A percentile compares a stretch with the other conserved stretches of the same genome.
Evolutionary conservation across 129 eudicot species (phyloP).

Genomic region (Tagetes erecta): DNA sequence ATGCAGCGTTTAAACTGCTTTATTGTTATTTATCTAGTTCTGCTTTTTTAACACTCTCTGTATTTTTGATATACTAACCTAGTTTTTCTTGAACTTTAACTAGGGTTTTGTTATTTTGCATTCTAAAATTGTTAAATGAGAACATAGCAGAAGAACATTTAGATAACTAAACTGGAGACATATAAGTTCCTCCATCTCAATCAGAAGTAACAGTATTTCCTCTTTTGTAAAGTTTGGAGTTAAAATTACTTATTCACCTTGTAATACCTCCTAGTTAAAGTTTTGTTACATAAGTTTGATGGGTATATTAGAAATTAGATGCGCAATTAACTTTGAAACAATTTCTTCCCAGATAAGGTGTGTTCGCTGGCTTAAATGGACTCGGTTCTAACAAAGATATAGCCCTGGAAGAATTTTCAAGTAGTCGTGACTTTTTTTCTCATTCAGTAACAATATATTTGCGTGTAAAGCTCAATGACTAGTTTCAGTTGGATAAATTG

Average conservation of each 20-base stretch:
- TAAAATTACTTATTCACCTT: not conserved
- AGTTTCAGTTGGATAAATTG: constrained; percentile 3
- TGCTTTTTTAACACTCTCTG: not conserved
- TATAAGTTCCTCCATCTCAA: too few species aligned
- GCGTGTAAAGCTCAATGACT: constrained; percentile 56
- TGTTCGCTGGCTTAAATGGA: constrained; percentile 64
- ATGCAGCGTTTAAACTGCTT: not conserved
- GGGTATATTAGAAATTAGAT: not conserved
- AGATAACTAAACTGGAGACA: too few species aligned
- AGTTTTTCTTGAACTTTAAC: not conserved
- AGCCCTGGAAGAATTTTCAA: constrained; percentile 43
- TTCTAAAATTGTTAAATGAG: not conserved
- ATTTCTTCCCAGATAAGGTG: constrained; percentile 70
- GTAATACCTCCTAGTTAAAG: not conserved
- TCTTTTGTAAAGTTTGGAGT: not conserved
- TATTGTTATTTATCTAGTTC: not conserved
- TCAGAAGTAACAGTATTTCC: not conserved
- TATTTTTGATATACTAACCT: not conserved
- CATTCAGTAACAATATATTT: constrained; percentile 50
- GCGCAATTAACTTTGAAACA: not conserved
- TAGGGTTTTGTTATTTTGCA: not conserved
- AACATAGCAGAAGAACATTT: too few species aligned
- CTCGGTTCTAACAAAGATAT: constrained; percentile 56
- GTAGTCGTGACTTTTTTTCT: constrained; percentile 25
- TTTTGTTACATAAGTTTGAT: not conserved